A percentile compares a stretch with the other conserved stretches of the same genome.
These are phyloP conservation scores for Sarocladium strictum DNA, from an alignment of 2,329 filamentous ascomycete genomes.

Conservation along the genomic window DNA sequence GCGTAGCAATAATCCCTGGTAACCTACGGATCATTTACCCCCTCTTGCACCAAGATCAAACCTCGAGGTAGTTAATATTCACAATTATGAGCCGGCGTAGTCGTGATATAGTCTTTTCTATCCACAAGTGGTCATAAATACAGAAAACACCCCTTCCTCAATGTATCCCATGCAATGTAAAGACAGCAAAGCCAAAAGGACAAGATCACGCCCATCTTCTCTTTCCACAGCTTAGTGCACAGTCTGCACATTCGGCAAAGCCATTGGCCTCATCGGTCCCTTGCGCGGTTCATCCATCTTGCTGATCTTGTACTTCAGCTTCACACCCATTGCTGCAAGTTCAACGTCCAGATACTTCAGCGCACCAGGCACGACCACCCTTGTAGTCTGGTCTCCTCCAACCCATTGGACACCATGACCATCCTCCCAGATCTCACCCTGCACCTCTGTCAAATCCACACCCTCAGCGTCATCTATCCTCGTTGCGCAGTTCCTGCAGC, in stretches of 20 bases:
- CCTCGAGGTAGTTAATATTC: background rate
- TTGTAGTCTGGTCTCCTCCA: conserved; percentile 83
- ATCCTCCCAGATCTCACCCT: conserved; percentile 87
- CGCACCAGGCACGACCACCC: conserved; percentile 89
- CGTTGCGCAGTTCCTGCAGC: conserved; percentile 73
- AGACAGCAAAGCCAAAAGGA: background rate
- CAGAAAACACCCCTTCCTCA: background rate
- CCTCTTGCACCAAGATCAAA: background rate
- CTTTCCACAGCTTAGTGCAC: background rate
- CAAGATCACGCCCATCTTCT: background rate
- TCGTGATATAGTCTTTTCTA: conserved; percentile 8
- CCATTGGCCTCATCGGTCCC: conserved; percentile 39
- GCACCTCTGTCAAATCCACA: conserved; percentile 46
- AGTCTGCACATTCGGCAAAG: conserved; percentile 12
- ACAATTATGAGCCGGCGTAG: background rate
- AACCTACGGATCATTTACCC: too few species aligned
- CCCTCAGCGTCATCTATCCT: conserved; percentile 53
- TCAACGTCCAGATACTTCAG: conserved; percentile 93
- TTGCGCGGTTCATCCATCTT: conserved; percentile 59
- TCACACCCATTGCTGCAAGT: conserved; percentile 91
- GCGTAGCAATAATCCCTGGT: too few species aligned
- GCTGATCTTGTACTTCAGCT: conserved; percentile 72
- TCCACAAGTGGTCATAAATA: background rate
- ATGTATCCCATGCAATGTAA: background rate
- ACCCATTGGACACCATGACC: conserved; percentile 77